A percentile compares a stretch with the other conserved stretches of the same genome.
Evolutionary conservation across 768 basidiomycete species (phyloP).

Genomic region (Psilocybe sp.): DNA sequence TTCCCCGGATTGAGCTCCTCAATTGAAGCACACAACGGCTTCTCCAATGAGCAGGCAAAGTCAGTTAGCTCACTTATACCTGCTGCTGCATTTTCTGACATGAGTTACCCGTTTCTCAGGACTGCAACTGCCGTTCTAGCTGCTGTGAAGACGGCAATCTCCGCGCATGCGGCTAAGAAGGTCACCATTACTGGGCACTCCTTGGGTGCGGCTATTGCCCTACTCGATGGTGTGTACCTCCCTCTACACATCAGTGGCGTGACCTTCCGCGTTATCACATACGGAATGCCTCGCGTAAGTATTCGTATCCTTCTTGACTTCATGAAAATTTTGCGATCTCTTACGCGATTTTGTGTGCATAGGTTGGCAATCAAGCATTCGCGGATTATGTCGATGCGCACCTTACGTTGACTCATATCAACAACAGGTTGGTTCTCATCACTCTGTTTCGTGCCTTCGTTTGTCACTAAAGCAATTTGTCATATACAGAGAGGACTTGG

Average conservation of each 20-base stretch:
- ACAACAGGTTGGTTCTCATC: slow-evolving; percentile 41
- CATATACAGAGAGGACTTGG: slow-evolving; percentile 30
- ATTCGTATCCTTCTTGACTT: slow-evolving; percentile 22
- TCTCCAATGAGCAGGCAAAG: slow-evolving; percentile 39
- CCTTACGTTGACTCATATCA: slow-evolving; percentile 52
- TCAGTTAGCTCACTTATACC: slow-evolving; percentile 12
- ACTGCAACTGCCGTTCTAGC: slow-evolving; percentile 38
- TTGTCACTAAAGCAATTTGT: not conserved
- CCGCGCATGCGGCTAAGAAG: slow-evolving; percentile 28
- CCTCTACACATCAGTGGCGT: slow-evolving; percentile 43
- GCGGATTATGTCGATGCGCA: slow-evolving; percentile 58
- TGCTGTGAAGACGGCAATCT: slow-evolving; percentile 38
- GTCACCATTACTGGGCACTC: slow-evolving; percentile 49
- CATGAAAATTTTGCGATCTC: not conserved
- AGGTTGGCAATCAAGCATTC: slow-evolving; percentile 61
- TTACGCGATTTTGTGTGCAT: not conserved
- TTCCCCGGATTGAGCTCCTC: slow-evolving; percentile 43
- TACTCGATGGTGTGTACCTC: slow-evolving; percentile 57
- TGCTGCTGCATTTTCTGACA: not conserved
- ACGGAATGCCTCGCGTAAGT: slow-evolving; percentile 42
- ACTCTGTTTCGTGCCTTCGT: too few species aligned
- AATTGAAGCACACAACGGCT: slow-evolving; percentile 45
- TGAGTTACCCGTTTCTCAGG: slow-evolving; percentile 18
- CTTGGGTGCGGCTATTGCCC: slow-evolving; percentile 48
- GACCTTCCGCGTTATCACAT: slow-evolving; percentile 32